phyloP scores from a whole-genome alignment of 73 alveolate species.

The Paramecium biaurelia region DNA sequence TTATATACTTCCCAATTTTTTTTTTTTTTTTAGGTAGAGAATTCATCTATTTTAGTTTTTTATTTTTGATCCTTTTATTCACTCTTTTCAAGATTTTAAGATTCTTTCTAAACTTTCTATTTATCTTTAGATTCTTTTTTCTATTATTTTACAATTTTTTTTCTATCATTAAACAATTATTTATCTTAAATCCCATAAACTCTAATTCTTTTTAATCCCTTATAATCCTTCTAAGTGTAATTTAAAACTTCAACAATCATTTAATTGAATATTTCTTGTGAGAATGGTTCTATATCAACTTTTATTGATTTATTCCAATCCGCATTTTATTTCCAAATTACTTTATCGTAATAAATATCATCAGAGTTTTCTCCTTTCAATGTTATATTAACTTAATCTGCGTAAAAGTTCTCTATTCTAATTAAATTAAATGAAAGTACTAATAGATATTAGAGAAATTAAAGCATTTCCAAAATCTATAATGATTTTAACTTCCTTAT shows the following conservation, averaged over 20 bases:
- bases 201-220: not conserved
- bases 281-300: not conserved
- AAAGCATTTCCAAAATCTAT: not conserved
- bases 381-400: not conserved
- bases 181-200: not conserved
- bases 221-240: not conserved
- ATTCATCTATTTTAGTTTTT: not conserved
- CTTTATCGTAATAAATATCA: not conserved
- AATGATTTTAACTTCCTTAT: not conserved
- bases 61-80: not conserved
- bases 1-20: not conserved
- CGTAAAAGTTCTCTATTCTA: not conserved
- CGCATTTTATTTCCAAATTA: not conserved
- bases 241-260: not conserved
- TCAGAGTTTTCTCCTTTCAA: not conserved
- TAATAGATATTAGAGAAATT: not conserved
- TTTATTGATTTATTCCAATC: not conserved
- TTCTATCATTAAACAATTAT: not conserved
- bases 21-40: not conserved
- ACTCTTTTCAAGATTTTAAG: not conserved
- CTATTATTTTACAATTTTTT: not conserved
- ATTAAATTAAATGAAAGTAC: not conserved
- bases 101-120: not conserved
- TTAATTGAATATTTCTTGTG: not conserved
- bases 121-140: not conserved